phyloP scores from a whole-genome alignment of 2,329 filamentous ascomycete genomes.

The Dothistroma septosporum region DNA sequence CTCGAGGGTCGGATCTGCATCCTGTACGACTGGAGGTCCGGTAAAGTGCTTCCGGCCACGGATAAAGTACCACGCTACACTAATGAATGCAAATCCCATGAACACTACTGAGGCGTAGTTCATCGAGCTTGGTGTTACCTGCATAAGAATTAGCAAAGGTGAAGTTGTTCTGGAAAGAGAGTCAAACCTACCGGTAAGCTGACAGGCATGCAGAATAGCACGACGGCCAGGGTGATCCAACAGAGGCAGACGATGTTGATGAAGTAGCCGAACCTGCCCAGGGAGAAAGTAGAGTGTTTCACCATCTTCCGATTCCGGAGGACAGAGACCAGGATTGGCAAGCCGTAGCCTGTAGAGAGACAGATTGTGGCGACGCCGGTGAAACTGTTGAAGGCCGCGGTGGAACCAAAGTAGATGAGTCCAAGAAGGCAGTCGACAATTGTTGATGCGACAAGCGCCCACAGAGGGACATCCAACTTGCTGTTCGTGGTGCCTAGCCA shows the following conservation, averaged over 20 bases:
- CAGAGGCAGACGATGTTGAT: conserved; percentile 66
- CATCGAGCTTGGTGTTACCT: conserved; percentile 38
- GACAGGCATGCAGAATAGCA: conserved; percentile 71
- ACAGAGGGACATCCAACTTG: conserved; percentile 64
- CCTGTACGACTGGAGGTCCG: conserved; percentile 33
- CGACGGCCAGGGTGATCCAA: conserved; percentile 67
- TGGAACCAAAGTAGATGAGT: conserved; percentile 74
- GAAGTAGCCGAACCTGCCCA: conserved; percentile 63
- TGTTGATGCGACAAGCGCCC: conserved; percentile 64
- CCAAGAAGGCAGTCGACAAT: conserved; percentile 66
- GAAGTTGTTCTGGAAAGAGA: conserved; percentile 7
- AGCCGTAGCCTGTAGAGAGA: conserved; percentile 68
- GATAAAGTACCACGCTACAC: conserved; percentile 35
- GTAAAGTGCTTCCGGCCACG: conserved; percentile 34
- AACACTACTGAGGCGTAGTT: conserved; percentile 38
- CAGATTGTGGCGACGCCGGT: conserved; percentile 78
- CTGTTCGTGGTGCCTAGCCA: conserved; percentile 53
- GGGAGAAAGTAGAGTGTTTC: conserved; percentile 61
- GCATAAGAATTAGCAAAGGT: conserved; percentile 2
- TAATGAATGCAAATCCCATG: conserved; percentile 33
- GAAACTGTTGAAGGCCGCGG: conserved; percentile 73
- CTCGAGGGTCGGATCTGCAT: conserved; percentile 27
- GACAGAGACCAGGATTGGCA: conserved; percentile 69
- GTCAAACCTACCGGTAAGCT: conserved; percentile 35
- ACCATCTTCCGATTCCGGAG: conserved; percentile 63